Base-by-base conservation (phyloP, 495 filamentous ascomycete species). In the Aspergillus campestris region DNA sequence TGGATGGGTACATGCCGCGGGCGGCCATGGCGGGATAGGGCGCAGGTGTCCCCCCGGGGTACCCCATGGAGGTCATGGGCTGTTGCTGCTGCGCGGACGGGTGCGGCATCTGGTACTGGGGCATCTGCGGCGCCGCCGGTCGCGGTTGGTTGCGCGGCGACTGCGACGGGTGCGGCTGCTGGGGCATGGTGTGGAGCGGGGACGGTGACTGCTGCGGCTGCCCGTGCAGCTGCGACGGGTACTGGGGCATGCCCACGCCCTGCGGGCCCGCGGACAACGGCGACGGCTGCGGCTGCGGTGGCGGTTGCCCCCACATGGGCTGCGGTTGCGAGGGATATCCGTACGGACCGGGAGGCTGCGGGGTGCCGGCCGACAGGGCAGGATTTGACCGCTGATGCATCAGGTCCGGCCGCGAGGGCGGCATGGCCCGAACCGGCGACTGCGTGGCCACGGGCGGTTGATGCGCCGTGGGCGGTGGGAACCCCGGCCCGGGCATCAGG, bases 21-120 rank as follows among this genome's bases (percentile, higher is more conserved):
- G 60, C 49, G 28, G 52, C 52, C 59, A 73, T 68, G 24, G 50
- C 49, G 31, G 61, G 64, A 48, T 69, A 73, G 8, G 57, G 62
- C 10, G 61, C 57, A 3, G 60, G 59, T 5, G 55, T 52, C 29
- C 55, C 65, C 9, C 64, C 65, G 5, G 67, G 65, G 47, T 58
- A 71, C 33, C 57, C 63, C 65, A 73, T 52, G 52, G 66, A 47
- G 64, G 71, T 42, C 66, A 69, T 65, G 40, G 75, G 70, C 52
- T 81, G 76, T 58, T 83, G 75, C 58, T 83, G 81, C 34, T 78
- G 70, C 62, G 77, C 49, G 51, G 74, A 63, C 58, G 71, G 50
- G 66, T 77, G 65, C 39, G 74, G 73, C 53, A 79, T 67, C 41
- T 71, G 69, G 45, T 61, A 60, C 49, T 73, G 69, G 8, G 61